Base-by-base conservation (phyloP, 345 rosid species). In the Durio zibethinus region DNA sequence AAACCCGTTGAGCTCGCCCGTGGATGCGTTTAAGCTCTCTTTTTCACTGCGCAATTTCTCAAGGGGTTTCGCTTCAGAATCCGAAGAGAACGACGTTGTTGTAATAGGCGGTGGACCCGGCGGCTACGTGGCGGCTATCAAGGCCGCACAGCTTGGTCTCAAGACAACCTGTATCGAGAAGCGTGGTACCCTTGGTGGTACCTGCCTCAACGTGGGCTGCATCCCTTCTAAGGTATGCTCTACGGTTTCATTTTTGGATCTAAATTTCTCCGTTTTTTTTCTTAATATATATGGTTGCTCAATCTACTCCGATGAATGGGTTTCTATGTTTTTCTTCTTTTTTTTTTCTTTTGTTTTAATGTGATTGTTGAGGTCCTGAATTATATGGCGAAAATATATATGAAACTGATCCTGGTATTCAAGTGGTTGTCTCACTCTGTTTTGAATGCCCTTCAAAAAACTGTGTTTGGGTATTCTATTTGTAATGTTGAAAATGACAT, bases 151-250 rank as follows among this genome's bases (percentile, higher is more conserved):
- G 90, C 88, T 94, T 0, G 99, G 99, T 16, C 97, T 94, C 79
- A 97, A 97, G 82, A 97, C 97, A 11, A 91, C 99, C 62, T 97
- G 99, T 79, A 90, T 94, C 86, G 99, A 97, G 88, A 94, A 91
- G 79, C 98, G 98, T 16, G 97, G 99, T 1, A 40, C 96, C 74
- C 98, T 97, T 72, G 99, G 99, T 50, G 99, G 99, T 36, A 97
- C 99, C 27, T 97, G 98, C 86, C 99, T 97, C 77, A 94, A 97
- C 88, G 98, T 97, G 42, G 99, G 99, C 2, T 97, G 98, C 85
- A 97, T 97, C 83, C 99, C 99, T 70, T 94, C 99, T 10, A 97
- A 97, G 98, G 99, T 94, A 68, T 65, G 47, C 61, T 4, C 14
- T n/a, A 27, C 23, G 60, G 48, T 69, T 69, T 52, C 12, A 8